Conservation (phyloP, 2,329 filamentous ascomycete genomes). For the Cladophialophora immunda region DNA sequence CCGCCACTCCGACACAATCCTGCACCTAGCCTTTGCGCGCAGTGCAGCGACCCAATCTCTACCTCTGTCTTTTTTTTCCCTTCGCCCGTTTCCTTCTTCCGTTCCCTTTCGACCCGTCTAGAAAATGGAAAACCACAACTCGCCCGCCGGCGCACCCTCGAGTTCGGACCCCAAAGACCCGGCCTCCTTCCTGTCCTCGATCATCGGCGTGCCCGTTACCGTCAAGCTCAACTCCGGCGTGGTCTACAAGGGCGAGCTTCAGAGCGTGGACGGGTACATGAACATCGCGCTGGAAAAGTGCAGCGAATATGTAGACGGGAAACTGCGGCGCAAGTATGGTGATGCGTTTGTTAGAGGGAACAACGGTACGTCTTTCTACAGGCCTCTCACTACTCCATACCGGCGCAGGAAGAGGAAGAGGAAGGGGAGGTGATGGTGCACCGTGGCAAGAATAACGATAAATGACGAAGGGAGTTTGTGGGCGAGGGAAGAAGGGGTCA, state of each 20-base stretch:
- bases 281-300: slow-evolving; percentile 98
- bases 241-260: slow-evolving; percentile 95
- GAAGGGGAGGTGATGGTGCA: not conserved
- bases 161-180: slow-evolving; percentile 72
- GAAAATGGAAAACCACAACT: slow-evolving; percentile 32
- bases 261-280: slow-evolving; percentile 99
- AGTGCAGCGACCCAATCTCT: not conserved
- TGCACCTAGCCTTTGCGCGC: not conserved
- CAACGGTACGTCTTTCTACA: slow-evolving; percentile 71
- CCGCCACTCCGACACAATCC: not conserved
- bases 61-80: not conserved
- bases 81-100: not conserved
- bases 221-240: slow-evolving; percentile 99
- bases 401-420: not conserved
- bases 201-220: slow-evolving; percentile 91
- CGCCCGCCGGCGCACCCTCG: not conserved
- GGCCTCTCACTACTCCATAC: not conserved
- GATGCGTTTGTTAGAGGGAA: slow-evolving; percentile 97
- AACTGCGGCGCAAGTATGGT: slow-evolving; percentile 82
- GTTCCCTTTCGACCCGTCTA: not conserved
- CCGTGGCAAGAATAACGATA: not conserved
- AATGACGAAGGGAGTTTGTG: not conserved
- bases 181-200: slow-evolving; percentile 89
- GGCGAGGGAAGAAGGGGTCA: not conserved
- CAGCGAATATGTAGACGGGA: slow-evolving; percentile 87